Percentiles rank a stretch among this genome's conserved stretches.
phyloP scores from a whole-genome alignment of 1,284 basidiomycete species.

The Leccinum solheimii region DNA sequence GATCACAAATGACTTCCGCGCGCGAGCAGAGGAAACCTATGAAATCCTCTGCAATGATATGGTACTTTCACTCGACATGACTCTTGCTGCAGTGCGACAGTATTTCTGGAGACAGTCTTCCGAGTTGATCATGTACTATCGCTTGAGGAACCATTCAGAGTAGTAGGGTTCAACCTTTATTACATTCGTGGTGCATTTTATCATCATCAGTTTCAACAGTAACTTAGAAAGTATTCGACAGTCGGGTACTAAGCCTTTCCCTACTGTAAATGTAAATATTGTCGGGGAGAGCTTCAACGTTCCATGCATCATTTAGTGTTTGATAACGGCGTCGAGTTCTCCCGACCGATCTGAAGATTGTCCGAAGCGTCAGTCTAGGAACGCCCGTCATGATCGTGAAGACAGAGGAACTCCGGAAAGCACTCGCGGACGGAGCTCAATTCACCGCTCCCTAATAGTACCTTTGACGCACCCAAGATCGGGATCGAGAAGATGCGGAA shows the following conservation, averaged over 20 bases:
- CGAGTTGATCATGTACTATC: conserved; percentile 84
- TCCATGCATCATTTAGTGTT: neutral
- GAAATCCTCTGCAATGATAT: conserved; percentile 88
- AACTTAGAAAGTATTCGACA: conserved; percentile 31
- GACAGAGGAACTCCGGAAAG: conserved; percentile 25
- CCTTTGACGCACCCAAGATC: conserved; percentile 45
- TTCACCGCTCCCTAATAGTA: conserved; percentile 39
- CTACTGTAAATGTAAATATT: neutral
- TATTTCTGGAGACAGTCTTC: conserved; percentile 82
- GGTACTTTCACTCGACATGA: conserved; percentile 81
- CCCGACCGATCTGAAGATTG: neutral
- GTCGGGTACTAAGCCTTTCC: neutral
- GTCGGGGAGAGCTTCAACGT: neutral
- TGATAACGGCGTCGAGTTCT: neutral
- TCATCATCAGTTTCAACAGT: conserved; percentile 4
- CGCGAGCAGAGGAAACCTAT: conserved; percentile 71
- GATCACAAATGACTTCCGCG: conserved; percentile 25
- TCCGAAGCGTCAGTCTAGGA: neutral
- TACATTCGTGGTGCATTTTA: conserved; percentile 4
- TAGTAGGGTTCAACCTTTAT: conserved; percentile 6
- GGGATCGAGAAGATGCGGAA: conserved; percentile 51
- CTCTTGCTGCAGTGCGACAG: conserved; percentile 84
- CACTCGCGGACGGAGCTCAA: conserved; percentile 27
- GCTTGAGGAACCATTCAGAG: conserved; percentile 45
- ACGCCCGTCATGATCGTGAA: conserved; percentile 16